phyloP scores from a whole-genome alignment of 371 early-diverging fungal species.

The Nematocida minor region DNA sequence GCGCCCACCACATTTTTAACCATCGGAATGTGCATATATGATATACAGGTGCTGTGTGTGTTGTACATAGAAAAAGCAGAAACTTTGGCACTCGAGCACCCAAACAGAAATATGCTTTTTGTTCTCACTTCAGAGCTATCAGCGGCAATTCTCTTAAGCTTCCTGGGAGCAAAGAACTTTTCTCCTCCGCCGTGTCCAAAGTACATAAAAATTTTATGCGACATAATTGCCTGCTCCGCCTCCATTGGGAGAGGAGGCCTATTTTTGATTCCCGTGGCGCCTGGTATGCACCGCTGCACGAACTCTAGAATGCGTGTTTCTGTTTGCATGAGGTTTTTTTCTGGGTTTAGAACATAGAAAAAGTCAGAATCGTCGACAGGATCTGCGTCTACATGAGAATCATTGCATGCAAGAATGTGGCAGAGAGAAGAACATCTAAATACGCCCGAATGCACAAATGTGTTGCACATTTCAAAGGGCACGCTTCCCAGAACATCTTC shows the following conservation, averaged over 20 bases:
- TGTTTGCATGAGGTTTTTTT: conserved; percentile 55
- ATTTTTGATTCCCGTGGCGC: conserved; percentile 4
- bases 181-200: conserved; percentile 94
- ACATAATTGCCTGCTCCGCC: conserved; percentile 6
- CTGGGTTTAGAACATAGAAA: conserved; percentile 61
- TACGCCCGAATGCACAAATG: background rate
- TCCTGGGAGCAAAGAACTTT: conserved; percentile 67
- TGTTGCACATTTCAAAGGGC: conserved; percentile 31
- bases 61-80: conserved; percentile 5
- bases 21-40: conserved; percentile 7
- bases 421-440: conserved; percentile 11
- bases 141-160: background rate
- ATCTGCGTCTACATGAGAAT: background rate
- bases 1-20: conserved; percentile 72
- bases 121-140: background rate
- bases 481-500: conserved; percentile 27
- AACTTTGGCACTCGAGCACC: conserved; percentile 59
- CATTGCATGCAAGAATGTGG: background rate
- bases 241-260: conserved; percentile 13
- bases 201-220: conserved; percentile 66
- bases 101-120: conserved; percentile 61
- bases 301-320: conserved; percentile 18
- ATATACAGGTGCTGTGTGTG: conserved; percentile 35
- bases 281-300: background rate
- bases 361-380: background rate